Evolutionary conservation across 805 yeast species (phyloP).

Genomic region (Metschnikowia continentalis): DNA sequence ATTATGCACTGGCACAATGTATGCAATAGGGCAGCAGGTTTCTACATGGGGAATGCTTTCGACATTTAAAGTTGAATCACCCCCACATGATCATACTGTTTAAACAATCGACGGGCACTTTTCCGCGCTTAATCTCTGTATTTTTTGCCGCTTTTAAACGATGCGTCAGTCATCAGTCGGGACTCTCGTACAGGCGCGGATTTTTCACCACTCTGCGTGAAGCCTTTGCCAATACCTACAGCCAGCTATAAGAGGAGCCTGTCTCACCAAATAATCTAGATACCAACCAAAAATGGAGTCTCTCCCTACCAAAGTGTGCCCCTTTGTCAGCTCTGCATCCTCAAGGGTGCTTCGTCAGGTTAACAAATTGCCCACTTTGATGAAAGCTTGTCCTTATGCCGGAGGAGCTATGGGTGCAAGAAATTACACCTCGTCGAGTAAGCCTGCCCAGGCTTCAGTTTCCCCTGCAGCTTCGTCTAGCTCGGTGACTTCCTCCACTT

Average conservation of each 20-base stretch:
- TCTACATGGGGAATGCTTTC: no score
- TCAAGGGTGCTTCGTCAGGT: slow-evolving; percentile 57
- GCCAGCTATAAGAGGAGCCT: neutral
- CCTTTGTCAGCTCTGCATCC: slow-evolving; percentile 67
- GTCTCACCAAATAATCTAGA: neutral
- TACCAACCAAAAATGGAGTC: slow-evolving; percentile 59
- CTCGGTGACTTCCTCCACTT: slow-evolving; percentile 25
- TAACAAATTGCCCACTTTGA: slow-evolving; percentile 43
- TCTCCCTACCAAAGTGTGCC: slow-evolving; percentile 74
- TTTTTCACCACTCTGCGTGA: neutral
- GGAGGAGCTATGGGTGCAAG: slow-evolving; percentile 62
- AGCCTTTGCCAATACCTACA: no score
- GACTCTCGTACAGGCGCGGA: neutral
- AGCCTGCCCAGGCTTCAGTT: slow-evolving; percentile 44
- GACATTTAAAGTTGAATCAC: no score
- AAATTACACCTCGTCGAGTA: slow-evolving; percentile 46
- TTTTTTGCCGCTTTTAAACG: neutral
- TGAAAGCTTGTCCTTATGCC: slow-evolving; percentile 81
- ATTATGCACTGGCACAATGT: no score
- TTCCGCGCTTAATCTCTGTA: neutral
- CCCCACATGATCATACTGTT: no score
- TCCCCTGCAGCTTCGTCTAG: slow-evolving; percentile 29
- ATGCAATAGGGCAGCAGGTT: no score
- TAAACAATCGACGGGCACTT: no score
- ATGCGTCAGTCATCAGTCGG: neutral